Conservation (phyloP, 176 grass and related monocot species). For the Themeda triandra region DNA sequence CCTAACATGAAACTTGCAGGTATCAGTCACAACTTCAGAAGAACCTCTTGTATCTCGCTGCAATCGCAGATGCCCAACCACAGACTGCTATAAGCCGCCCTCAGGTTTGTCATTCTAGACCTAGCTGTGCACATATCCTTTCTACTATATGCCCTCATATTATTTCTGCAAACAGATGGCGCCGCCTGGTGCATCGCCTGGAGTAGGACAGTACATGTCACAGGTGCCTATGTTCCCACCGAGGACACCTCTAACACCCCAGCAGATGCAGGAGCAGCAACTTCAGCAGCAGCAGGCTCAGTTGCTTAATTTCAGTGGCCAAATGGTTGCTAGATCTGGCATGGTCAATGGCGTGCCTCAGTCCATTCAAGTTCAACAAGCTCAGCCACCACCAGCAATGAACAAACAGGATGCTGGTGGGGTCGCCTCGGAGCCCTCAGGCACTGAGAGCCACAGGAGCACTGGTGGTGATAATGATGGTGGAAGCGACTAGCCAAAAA, state of each 20-base stretch:
- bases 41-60: conserved; percentile 89
- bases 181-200: conserved; percentile 45
- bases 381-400: background rate
- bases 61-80: conserved; percentile 89
- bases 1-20: conserved; percentile 43
- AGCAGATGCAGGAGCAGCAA: conserved; percentile 82
- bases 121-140: background rate
- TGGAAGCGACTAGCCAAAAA: conserved; percentile 34
- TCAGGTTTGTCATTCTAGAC: conserved; percentile 53
- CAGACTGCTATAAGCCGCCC: conserved; percentile 62
- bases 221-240: conserved; percentile 65
- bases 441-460: conserved; percentile 59
- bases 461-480: conserved; percentile 51
- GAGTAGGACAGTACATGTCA: conserved; percentile 58
- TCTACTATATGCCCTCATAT: conserved; percentile 3
- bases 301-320: conserved; percentile 47
- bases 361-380: conserved; percentile 42
- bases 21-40: conserved; percentile 99
- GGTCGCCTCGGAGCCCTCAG: conserved; percentile 28
- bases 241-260: conserved; percentile 63
- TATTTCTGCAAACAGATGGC: conserved; percentile 52
- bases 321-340: conserved; percentile 53
- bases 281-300: conserved; percentile 70
- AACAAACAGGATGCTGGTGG: conserved; percentile 33
- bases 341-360: conserved; percentile 59